Evolutionary conservation across 2,329 filamentous ascomycete genomes (phyloP).

Genomic region (Penicillium sp.): DNA sequence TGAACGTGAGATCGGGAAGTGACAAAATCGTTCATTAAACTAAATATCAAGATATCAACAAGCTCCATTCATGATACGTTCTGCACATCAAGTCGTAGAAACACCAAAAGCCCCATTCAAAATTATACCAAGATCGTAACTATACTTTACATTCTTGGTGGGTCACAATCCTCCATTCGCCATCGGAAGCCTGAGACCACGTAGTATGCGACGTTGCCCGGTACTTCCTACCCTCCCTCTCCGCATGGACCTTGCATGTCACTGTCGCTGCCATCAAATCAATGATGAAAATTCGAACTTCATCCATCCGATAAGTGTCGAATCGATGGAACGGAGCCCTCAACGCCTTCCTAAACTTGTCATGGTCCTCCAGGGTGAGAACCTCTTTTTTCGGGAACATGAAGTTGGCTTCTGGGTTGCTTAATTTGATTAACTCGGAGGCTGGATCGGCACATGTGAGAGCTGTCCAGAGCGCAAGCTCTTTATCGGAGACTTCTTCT

Average conservation of each 20-base stretch:
- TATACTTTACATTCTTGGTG: constrained; percentile 37
- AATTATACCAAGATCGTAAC: background rate
- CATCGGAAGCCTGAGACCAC: constrained; percentile 40
- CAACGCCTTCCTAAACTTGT: constrained; percentile 25
- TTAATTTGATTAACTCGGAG: constrained; percentile 35
- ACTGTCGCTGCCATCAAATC: constrained; percentile 39
- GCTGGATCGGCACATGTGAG: constrained; percentile 39
- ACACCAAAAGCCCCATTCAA: background rate
- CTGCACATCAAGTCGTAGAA: background rate
- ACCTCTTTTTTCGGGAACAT: constrained; percentile 36
- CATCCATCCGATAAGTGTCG: constrained; percentile 31
- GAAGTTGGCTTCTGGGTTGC: constrained; percentile 31
- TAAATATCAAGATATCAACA: too few relatives aligned
- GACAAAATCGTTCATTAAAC: background rate
- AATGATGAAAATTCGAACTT: constrained; percentile 35
- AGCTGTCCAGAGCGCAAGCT: constrained; percentile 39
- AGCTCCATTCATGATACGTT: background rate
- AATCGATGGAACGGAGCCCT: constrained; percentile 38
- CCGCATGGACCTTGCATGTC: constrained; percentile 34
- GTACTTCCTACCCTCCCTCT: constrained; percentile 27
- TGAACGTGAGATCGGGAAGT: too few relatives aligned
- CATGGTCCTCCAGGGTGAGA: constrained; percentile 32
- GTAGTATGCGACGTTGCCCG: constrained; percentile 33
- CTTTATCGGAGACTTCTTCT: constrained; percentile 35
- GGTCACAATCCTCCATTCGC: constrained; percentile 37